Conservation (phyloP, 805 yeast genomes). For the Saccharomycopsis vini region DNA sequence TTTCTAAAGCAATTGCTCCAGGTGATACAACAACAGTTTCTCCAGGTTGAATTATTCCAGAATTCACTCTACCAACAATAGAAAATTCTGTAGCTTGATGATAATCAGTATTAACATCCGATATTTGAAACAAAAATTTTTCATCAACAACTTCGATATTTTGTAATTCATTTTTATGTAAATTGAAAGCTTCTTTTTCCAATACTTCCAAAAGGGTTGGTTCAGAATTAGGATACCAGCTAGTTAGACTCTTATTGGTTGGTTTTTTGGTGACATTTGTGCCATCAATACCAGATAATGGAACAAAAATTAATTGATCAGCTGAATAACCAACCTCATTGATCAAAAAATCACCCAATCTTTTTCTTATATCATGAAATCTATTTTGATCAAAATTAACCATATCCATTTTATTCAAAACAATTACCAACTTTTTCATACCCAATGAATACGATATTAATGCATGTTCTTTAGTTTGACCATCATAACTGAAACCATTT, state of each 20-base stretch:
- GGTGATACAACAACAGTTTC: slow-evolving; percentile 56
- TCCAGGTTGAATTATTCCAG: slow-evolving; percentile 65
- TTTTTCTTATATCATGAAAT: slow-evolving; percentile 40
- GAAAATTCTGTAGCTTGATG: slow-evolving; percentile 40
- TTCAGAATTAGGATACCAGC: slow-evolving; percentile 88
- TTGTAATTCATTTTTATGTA: slow-evolving; percentile 21
- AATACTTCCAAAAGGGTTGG: slow-evolving; percentile 85
- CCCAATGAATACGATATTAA: slow-evolving; percentile 61
- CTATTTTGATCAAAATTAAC: slow-evolving; percentile 47
- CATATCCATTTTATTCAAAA: slow-evolving; percentile 64
- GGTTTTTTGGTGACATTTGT: slow-evolving; percentile 48
- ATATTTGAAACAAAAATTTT: slow-evolving; percentile 50
- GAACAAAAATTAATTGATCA: slow-evolving; percentile 41
- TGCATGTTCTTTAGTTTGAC: slow-evolving; percentile 76
- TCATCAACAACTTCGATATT: slow-evolving; percentile 25
- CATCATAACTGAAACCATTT: slow-evolving; percentile 54
- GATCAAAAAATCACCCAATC: slow-evolving; percentile 43
- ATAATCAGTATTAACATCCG: slow-evolving; percentile 46
- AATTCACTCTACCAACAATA: slow-evolving; percentile 54
- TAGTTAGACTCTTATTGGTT: slow-evolving; percentile 24
- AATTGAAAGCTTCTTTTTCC: slow-evolving; percentile 39
- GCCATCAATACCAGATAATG: slow-evolving; percentile 64
- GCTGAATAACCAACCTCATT: slow-evolving; percentile 40
- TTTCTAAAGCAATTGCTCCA: slow-evolving; percentile 27
- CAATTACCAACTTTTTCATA: slow-evolving; percentile 49